These are phyloP conservation scores for Sporothrix luriei DNA, from an alignment of 2,329 filamentous ascomycete species.

Conservation along the genomic window DNA sequence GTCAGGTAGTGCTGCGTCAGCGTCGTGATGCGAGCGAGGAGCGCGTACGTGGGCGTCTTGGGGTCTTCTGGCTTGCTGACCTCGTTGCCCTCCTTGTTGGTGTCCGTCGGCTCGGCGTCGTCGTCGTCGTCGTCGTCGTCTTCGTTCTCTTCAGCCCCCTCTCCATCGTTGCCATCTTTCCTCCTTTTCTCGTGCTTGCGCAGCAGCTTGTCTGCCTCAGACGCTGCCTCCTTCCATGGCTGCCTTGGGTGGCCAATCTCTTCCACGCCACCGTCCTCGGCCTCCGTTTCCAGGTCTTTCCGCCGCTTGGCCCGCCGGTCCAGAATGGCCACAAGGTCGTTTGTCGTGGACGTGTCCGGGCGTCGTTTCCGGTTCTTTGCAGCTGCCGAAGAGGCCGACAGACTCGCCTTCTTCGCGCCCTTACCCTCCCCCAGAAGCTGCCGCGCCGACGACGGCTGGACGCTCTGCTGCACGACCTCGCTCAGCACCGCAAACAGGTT, in stretches of 20 bases:
- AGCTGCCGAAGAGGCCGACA: no score
- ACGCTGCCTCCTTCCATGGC: constrained; percentile 42
- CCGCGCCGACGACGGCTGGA: constrained; percentile 53
- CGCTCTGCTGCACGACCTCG: constrained; percentile 81
- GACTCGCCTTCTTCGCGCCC: not conserved
- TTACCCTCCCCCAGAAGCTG: constrained; percentile 51
- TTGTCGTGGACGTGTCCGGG: not conserved
- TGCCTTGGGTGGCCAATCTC: constrained; percentile 43
- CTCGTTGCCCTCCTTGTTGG: constrained; percentile 37
- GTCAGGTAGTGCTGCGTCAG: constrained; percentile 91
- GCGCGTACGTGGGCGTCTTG: constrained; percentile 73
- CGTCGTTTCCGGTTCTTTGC: constrained; percentile 30
- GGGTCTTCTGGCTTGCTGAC: constrained; percentile 50
- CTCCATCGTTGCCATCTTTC: constrained; percentile 39
- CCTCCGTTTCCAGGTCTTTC: not conserved
- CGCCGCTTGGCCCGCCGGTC: constrained; percentile 39
- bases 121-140: constrained; percentile 42
- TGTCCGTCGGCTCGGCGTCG: constrained; percentile 41
- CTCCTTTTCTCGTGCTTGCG: constrained; percentile 30
- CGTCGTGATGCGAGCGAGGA: constrained; percentile 77
- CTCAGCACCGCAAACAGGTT: constrained; percentile 79
- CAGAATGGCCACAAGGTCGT: constrained; percentile 29
- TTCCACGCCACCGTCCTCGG: constrained; percentile 39
- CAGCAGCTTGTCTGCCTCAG: constrained; percentile 39
- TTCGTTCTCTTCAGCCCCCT: constrained; percentile 38